Conservation (phyloP, 1,284 basidiomycete species). For the Hymenochaete sp. region DNA sequence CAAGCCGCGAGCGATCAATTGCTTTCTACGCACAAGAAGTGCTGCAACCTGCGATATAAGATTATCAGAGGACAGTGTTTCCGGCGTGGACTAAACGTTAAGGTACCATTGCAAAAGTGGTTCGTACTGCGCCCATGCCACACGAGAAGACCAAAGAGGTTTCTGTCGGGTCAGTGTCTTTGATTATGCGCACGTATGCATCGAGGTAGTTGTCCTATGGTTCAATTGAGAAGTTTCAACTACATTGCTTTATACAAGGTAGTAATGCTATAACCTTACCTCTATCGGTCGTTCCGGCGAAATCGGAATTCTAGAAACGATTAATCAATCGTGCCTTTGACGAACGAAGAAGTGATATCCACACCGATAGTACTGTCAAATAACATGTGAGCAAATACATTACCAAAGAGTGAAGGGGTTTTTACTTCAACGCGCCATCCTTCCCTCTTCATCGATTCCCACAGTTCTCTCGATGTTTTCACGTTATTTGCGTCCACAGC, state of each 20-base stretch:
- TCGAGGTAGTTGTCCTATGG: conserved; percentile 86
- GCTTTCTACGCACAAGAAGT: conserved; percentile 79
- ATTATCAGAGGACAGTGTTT: background rate
- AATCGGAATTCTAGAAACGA: conserved; percentile 72
- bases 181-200: conserved; percentile 81
- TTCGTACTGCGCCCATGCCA: conserved; percentile 94
- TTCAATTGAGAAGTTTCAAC: too few relatives aligned
- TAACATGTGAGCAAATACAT: conserved; percentile 2
- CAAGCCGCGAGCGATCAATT: conserved; percentile 69
- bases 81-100: background rate
- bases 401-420: conserved; percentile 15
- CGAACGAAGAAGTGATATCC: conserved; percentile 8
- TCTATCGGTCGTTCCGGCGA: conserved; percentile 85
- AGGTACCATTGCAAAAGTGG: conserved; percentile 87
- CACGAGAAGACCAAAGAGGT: conserved; percentile 93
- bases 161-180: conserved; percentile 68
- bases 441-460: conserved; percentile 66
- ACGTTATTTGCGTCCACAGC: conserved; percentile 82
- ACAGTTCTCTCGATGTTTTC: conserved; percentile 83
- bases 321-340: background rate
- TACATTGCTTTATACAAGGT: background rate
- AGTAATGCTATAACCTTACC: conserved; percentile 27
- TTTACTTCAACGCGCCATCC: conserved; percentile 88
- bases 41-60: conserved; percentile 65
- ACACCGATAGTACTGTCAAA: conserved; percentile 53